Base-by-base conservation (phyloP, 2,329 filamentous ascomycete genomes). In the Neopestalotiopsis clavispora region DNA sequence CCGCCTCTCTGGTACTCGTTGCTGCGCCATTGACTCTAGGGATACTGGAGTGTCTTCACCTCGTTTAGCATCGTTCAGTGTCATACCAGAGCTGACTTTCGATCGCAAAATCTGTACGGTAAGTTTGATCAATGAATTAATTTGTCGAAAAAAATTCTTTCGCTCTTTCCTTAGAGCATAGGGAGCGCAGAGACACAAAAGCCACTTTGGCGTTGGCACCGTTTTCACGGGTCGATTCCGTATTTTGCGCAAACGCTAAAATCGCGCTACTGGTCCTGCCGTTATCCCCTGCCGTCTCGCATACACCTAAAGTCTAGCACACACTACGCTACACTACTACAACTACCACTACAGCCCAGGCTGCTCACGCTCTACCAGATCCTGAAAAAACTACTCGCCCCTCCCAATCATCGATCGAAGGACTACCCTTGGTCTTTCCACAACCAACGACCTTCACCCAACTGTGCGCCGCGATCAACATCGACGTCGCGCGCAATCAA, bases 401-500 rank as follows among this genome's bases (percentile, higher is more conserved):
- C 65, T 67, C 65, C 30, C 57, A n/a, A 20, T n/a, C 28, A n/a
- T 7, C 20, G 17, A 63, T 67, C 66, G 66, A 67, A 67, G 58
- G 66, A 67, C 66, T 34, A 67, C 65, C 52, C 49, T 40, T 38
- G 64, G 45, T 66, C 42, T 58, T 66, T 66, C 64, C 28, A 62
- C 59, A 38, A 28, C 61, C 17, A 34, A 64, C 38, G 23, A 34
- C n/a, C 23, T 28, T 40, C n/a, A 5, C 32, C 5, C 66, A 64
- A 67, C 70, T 71, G 69, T 73, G 74, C 75, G 74, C 73, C 70
- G 74, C 72, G 68, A 67, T 71, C 57, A 58, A 63, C 65, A 64
- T 69, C 61, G 71, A 67, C 72, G 70, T 75, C 71, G 75, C 76
- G 75, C 77, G 74, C 74, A 69, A 69, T 67, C 69, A 68, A n/a